These are phyloP conservation scores for Phalaenopsis aphrodite DNA, from an alignment of 106 monocot species.

Conservation along the genomic window DNA sequence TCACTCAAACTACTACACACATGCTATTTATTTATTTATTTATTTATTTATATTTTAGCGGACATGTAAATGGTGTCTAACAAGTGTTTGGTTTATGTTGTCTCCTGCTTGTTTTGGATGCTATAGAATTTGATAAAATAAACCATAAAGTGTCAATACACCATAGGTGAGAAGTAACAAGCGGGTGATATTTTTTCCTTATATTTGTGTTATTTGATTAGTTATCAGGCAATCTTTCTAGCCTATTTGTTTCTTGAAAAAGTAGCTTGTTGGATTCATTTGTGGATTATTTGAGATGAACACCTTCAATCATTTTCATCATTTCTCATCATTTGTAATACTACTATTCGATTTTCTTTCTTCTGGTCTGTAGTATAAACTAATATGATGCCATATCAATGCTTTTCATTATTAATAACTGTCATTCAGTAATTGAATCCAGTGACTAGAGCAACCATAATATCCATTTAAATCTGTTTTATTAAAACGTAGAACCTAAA, in stretches of 20 bases:
- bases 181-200: not conserved
- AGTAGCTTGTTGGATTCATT: not conserved
- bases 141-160: too few species aligned
- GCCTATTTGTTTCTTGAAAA: not conserved
- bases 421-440: not conserved
- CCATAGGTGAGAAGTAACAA: not conserved
- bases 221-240: not conserved
- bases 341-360: not conserved
- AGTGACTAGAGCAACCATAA: not conserved
- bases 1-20: too few species aligned
- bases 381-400: not conserved
- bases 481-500: not conserved
- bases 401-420: not conserved
- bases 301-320: not conserved
- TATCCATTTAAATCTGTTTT: not conserved
- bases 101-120: too few species aligned
- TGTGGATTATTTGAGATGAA: not conserved
- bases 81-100: too few species aligned
- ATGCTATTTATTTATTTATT: too few species aligned
- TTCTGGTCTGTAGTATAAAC: not conserved
- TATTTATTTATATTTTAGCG: too few species aligned
- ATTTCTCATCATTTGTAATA: not conserved
- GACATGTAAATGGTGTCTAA: too few species aligned
- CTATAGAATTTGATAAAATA: too few species aligned
- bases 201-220: not conserved